Evolutionary conservation across 768 basidiomycete genomes (phyloP), one percentile per base, ranked within the genome.

Genomic region (Gyrodon lividus): DNA sequence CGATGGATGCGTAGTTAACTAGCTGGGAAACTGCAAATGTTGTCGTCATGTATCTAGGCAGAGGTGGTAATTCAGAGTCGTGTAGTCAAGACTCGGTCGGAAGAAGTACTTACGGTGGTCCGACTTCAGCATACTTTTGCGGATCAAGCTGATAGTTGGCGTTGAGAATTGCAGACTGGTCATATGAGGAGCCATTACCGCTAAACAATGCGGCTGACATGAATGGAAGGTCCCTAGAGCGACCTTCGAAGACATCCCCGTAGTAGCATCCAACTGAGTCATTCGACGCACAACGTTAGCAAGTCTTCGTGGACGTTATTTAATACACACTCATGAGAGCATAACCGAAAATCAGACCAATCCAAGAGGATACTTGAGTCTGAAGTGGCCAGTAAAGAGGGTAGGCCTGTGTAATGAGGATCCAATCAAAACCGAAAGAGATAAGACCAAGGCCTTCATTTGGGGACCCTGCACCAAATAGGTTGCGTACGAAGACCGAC

Each of bases 371-470:
- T 6, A 70, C 75, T 30, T 59, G 80, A 0, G 80, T 81, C 55
- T 77, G 75, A 43, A 80, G 70, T 6, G 80, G 80, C 79, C 80
- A 81, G 8, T 78, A 75, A 6, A 82, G 66, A 1, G 80, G 80
- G 41, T 65, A 74, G 3, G 80, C 80, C 59, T 82, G 80, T 1
- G 75, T 76, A 54, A 82, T 80, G 22, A 82, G 67, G 6, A 77
- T 79, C 78, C 78, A 80, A 39, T 73, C 74, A 20, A 75, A 72
- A 46, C 72, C 65, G 57, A 79, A 77, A 30, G 74, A 76, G 33
- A 78, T 59, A 40, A 80, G n/a, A 4, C 78, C 78, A 13, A 79
- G 70, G 12, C 78, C n/a, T 60, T 80, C 78, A 58, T 79, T 80
- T 56, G 72, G 74, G 1, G 75, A 77, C 1, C 78, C 78, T 6